Evolutionary conservation across 73 alveolate species (phyloP).

Genomic region (Paramecium sonneborni): DNA sequence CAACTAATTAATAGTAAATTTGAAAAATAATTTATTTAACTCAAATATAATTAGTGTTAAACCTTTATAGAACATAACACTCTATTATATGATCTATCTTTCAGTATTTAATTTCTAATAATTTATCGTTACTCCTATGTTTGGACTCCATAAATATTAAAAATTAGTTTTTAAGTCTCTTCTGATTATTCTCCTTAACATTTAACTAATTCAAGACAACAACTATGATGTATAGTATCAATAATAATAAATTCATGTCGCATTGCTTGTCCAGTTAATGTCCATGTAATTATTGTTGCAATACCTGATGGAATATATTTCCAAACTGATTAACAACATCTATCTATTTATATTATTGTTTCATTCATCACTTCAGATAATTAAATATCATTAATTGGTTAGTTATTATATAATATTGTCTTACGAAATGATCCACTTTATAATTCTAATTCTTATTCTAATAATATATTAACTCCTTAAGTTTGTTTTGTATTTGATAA

Average conservation of each 20-base stretch:
- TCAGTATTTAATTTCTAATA: background rate
- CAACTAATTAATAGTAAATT: background rate
- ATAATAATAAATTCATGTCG: background rate
- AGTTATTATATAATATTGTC: background rate
- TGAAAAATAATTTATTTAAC: background rate
- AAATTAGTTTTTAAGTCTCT: background rate
- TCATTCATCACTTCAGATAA: conserved; percentile 8
- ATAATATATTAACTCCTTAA: background rate
- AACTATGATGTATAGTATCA: background rate
- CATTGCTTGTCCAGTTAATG: background rate
- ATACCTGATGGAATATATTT: conserved; percentile 22
- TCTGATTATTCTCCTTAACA: background rate
- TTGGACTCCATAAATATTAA: background rate
- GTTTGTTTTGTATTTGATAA: background rate
- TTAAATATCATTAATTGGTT: background rate
- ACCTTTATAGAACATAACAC: background rate
- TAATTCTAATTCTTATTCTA: background rate
- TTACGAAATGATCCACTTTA: background rate
- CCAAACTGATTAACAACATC: conserved; percentile 10
- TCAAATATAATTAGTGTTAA: background rate
- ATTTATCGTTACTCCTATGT: background rate
- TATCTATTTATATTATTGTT: background rate
- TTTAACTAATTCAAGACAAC: background rate
- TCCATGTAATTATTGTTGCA: background rate
- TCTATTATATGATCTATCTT: background rate